Percentiles rank a stretch among this genome's conserved stretches.
Evolutionary conservation across 306 rosid species (phyloP).

Genomic region (Malus sylvestris): DNA sequence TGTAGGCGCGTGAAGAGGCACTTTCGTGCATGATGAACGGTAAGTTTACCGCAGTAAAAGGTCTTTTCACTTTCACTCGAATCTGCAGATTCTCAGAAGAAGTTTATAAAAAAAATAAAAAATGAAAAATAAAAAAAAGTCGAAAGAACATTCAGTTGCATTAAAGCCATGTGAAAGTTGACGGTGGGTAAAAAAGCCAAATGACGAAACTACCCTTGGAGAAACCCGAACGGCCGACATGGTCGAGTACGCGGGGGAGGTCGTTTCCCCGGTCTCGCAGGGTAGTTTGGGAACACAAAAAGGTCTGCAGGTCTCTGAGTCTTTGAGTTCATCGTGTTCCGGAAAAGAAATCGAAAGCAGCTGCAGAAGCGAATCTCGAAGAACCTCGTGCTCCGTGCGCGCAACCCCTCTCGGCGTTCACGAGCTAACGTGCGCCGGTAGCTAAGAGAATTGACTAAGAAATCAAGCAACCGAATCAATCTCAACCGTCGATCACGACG

Average conservation of each 20-base stretch:
- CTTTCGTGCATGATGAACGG: background rate
- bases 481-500: background rate
- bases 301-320: background rate
- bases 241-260: background rate
- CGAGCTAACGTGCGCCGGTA: constrained; percentile 15
- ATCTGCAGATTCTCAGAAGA: background rate
- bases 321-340: constrained; percentile 12
- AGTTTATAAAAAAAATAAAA: too few species aligned
- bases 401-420: background rate
- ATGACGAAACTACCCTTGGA: constrained; percentile 11
- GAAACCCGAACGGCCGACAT: background rate
- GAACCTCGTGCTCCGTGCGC: constrained; percentile 13
- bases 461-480: background rate
- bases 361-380: constrained; percentile 17
- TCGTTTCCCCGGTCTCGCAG: background rate
- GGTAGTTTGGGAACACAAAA: constrained; percentile 2
- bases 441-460: background rate
- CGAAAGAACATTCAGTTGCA: constrained; percentile 21
- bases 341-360: background rate
- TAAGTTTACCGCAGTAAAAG: background rate
- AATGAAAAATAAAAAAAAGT: too few species aligned
- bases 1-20: background rate
- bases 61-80: constrained; percentile 2
- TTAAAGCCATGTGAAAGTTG: constrained; percentile 8
- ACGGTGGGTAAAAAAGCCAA: background rate